Percentiles rank a stretch among this genome's conserved stretches.
Conservation (phyloP, 2,329 filamentous ascomycete genomes). For the Ustulina deusta region DNA sequence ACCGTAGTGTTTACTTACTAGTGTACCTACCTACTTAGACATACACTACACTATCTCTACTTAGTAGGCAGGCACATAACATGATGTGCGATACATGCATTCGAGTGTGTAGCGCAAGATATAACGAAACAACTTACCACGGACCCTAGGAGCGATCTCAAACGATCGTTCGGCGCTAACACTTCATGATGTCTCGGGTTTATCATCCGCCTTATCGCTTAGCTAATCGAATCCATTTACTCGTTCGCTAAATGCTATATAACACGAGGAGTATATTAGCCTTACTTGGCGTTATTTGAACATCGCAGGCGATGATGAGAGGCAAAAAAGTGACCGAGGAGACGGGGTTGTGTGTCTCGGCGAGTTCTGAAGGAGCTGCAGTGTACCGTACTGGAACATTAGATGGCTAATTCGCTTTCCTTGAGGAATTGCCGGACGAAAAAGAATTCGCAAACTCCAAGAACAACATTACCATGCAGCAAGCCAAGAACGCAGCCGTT, state of each 20-base stretch:
- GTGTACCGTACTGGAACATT: no score
- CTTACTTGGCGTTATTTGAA: no score
- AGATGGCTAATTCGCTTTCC: no score
- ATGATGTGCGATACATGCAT: slow-evolving; percentile 17
- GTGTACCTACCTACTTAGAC: no score
- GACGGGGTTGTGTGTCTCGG: slow-evolving; percentile 1
- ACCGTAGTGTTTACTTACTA: background rate
- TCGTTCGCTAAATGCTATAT: background rate
- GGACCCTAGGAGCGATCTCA: slow-evolving; percentile 36
- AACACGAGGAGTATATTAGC: background rate
- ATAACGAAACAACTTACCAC: slow-evolving; percentile 29
- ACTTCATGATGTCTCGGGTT: slow-evolving; percentile 26
- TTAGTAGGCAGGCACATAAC: background rate
- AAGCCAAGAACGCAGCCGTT: slow-evolving; percentile 14
- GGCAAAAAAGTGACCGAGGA: no score
- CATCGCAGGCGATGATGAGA: background rate
- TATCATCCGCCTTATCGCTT: slow-evolving; percentile 12
- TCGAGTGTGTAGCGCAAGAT: slow-evolving; percentile 5
- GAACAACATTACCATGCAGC: background rate
- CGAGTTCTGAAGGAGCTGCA: background rate
- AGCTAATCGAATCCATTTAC: background rate
- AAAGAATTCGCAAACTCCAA: no score
- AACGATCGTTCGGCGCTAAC: slow-evolving; percentile 37
- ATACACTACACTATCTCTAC: background rate
- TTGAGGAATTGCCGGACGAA: background rate